Base-by-base conservation (phyloP, 257 asterid genomes). In the Apocynum venetum region DNA sequence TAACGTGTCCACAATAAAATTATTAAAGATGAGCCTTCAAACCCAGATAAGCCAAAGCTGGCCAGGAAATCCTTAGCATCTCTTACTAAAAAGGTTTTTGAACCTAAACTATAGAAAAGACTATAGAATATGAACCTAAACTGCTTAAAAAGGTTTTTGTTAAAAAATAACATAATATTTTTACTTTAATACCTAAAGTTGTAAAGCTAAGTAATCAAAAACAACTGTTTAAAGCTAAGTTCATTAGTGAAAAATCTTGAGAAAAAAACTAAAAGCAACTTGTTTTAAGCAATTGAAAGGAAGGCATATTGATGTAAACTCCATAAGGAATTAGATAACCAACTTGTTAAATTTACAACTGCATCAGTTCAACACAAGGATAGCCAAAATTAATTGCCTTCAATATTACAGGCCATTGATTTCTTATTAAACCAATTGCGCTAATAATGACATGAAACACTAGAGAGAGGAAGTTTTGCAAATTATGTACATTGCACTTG, bases 401-500 rank as follows among this genome's bases (percentile, higher is more conserved):
- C 15, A 10, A 63, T 63, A 31, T 63, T 13, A 63, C 69, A 63
- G 20, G 20, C 43, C 71, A 36, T 6, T 65, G n/a, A 36, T 40
- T 4, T 65, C 41, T 38, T 38, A 4, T 11, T 3, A 35, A 11
- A 63, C 17, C 44, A 10, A 35, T 63, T 13, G 70, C 46, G 19
- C 70, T 6, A 25, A 9, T 2, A 2, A 68, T 19, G 17, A 68
- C 49, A 41, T 3, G 25, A 43, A 19, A 19, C 38, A 66, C 12
- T 13, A 40, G 2, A n/a, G 8, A 25, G 51, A 2, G 71, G 48
- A 66, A 40, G 14, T 43, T 7, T 43, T 19, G 36, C 36, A 43
- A 68, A 12, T 7, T 68, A 68, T 43, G 52, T 68, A 68, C 73
- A 68, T 43, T 43, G 52, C 51, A 68, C 38, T 68, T 68, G 73